Percentiles rank a stretch among this genome's conserved stretches.
Conservation (phyloP, 164 flowering plant genomes). For the Akebia trifoliata region DNA sequence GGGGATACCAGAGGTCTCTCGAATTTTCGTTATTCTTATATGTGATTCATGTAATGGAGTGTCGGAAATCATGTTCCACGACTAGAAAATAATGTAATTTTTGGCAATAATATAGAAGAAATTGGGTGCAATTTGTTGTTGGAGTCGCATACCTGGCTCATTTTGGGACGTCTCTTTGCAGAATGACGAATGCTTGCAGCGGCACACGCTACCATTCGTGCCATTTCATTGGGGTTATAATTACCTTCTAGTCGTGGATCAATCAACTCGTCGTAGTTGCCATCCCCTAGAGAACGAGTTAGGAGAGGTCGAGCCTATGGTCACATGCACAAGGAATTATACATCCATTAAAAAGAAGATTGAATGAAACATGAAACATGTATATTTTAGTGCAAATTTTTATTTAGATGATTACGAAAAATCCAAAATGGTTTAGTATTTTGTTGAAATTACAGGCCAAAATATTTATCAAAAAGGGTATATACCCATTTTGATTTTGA, state of each 20-base stretch:
- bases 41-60: too few relatives aligned
- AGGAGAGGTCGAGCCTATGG: slow-evolving; percentile 63
- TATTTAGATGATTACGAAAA: too few relatives aligned
- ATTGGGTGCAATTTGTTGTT: not conserved
- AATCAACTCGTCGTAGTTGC: slow-evolving; percentile 42
- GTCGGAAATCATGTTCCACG: too few relatives aligned
- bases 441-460: too few relatives aligned
- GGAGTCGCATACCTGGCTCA: slow-evolving; percentile 59
- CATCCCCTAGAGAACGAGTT: slow-evolving; percentile 38
- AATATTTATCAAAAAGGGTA: too few relatives aligned
- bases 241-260: slow-evolving; percentile 54
- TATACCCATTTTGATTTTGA: too few relatives aligned
- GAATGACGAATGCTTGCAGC: slow-evolving; percentile 64
- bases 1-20: too few relatives aligned
- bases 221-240: slow-evolving; percentile 47
- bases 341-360: not conserved
- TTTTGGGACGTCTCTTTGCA: slow-evolving; percentile 56
- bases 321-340: not conserved
- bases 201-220: slow-evolving; percentile 63
- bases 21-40: too few relatives aligned
- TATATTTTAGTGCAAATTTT: not conserved
- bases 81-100: too few relatives aligned
- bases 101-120: too few relatives aligned
- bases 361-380: not conserved
- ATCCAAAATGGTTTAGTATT: too few relatives aligned